Evolutionary conservation across 441 rosid genomes (phyloP), one percentile per base, ranked within the genome.

Genomic region (Melastoma candidum): DNA sequence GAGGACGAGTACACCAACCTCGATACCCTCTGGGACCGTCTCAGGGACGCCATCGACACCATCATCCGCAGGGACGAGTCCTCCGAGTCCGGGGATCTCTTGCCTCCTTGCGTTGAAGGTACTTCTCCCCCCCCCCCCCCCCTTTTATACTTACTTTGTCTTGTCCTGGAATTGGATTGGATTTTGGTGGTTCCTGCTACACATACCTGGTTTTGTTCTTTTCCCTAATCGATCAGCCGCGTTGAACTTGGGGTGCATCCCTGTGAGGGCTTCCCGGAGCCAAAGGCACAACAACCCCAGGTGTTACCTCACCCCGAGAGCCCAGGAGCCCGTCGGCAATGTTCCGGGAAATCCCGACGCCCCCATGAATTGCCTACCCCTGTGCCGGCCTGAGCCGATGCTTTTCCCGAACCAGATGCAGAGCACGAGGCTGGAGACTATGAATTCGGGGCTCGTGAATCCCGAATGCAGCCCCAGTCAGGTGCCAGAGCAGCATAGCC

Each of bases 51-150:
- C 44, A 71, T 86, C 54, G 79, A 88, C 59, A 88, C 95, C 11
- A 84, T 88, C 60, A 93, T 93, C 60, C 78, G 95, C 26, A 73
- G 95, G 63, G 98, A 93, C 44, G 93, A 89, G 63, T 76, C 75
- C 67, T 76, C 75, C 22, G 98, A 93, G 68, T 81, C 87, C 14
- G 95, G 88, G 25, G 78, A 83, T 66, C 83, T 86, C 62, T 77
- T 93, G 77, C 98, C 96, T 60, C 98, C 98, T 44, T 93, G 98
- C 67, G 82, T 93, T 66, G 98, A 93, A 89, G 98, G 98, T 93
- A 75, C 24, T 49, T 4, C 11, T 9, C 22, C 22, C 22, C 22
- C 44, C 46, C 12, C 55, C 41, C 36, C 27, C 7, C 46, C 11
- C 11, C 54, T 49, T 46, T 64, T 59, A 64, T 57, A 68, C 61